Percentiles rank a stretch among this genome's conserved stretches.
Conservation (phyloP, 805 yeast species). For the Ogataea dorogensis region DNA sequence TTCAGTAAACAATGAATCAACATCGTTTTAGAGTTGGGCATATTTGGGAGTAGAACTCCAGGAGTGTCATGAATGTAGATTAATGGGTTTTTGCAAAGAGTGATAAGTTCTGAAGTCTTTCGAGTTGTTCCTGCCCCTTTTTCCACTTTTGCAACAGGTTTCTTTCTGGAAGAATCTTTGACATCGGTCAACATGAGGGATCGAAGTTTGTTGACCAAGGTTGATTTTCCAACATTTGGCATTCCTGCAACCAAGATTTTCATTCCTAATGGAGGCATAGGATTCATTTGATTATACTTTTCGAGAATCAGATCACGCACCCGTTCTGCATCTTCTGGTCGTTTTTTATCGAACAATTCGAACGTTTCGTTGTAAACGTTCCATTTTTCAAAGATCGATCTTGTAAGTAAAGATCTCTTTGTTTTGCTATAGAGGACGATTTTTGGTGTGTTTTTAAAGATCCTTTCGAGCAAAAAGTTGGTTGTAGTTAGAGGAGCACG, state of each 20-base stretch:
- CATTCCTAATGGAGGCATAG: conserved; percentile 83
- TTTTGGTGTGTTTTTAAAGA: conserved; percentile 53
- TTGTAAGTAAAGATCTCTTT: conserved; percentile 54
- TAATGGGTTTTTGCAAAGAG: conserved; percentile 58
- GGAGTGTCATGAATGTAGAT: conserved; percentile 85
- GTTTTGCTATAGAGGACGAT: conserved; percentile 75
- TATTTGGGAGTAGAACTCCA: conserved; percentile 83
- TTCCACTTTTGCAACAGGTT: conserved; percentile 81
- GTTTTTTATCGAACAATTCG: conserved; percentile 54
- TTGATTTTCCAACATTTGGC: conserved; percentile 98
- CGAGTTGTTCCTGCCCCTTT: conserved; percentile 89
- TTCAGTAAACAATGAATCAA: conserved; percentile 71
- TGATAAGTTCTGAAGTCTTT: conserved; percentile 70
- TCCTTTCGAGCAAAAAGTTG: conserved; percentile 72
- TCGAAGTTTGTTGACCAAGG: conserved; percentile 74
- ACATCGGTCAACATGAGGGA: conserved; percentile 18
- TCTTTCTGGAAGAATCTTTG: conserved; percentile 19
- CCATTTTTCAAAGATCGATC: conserved; percentile 33
- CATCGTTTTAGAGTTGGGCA: conserved; percentile 65
- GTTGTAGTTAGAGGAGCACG: conserved; percentile 86
- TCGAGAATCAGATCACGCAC: conserved; percentile 51
- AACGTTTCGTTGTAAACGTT: conserved; percentile 15
- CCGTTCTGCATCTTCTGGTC: conserved; percentile 45
- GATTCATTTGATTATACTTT: conserved; percentile 45
- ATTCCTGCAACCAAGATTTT: conserved; percentile 80